Percentiles rank a stretch among this genome's conserved stretches.
These are phyloP conservation scores for Panicum miliaceum DNA, from an alignment of 176 grass and related monocot species.

Conservation along the genomic window DNA sequence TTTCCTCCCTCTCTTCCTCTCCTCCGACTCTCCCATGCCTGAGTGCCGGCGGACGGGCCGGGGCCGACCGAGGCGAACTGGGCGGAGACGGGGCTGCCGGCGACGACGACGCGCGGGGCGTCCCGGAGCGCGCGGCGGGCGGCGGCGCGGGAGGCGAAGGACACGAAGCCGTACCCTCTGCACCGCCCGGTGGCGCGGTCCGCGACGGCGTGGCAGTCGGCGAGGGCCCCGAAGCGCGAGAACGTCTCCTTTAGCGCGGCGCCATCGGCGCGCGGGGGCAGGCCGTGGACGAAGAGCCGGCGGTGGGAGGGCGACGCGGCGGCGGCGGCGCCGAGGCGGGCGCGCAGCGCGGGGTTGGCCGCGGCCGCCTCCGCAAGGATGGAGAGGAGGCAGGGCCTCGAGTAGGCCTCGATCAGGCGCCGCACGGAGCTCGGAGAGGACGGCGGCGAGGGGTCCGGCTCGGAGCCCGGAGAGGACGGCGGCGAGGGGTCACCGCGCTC, in stretches of 20 bases:
- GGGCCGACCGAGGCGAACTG: constrained; percentile 56
- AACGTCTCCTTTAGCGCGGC: constrained; percentile 42
- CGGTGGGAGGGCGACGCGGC: constrained; percentile 56
- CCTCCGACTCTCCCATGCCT: too few relatives aligned
- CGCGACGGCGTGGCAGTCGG: constrained; percentile 56
- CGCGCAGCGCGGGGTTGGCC: constrained; percentile 41
- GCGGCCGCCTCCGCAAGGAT: constrained; percentile 54
- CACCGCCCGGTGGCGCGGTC: constrained; percentile 53
- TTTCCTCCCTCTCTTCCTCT: too few relatives aligned
- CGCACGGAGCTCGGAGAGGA: constrained; percentile 34
- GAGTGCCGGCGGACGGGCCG: neutral
- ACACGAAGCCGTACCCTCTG: constrained; percentile 76
- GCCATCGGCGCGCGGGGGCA: constrained; percentile 43
- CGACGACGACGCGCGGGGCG: constrained; percentile 37
- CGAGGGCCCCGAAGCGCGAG: constrained; percentile 45
- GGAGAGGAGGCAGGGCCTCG: constrained; percentile 56
- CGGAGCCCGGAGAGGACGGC: too few relatives aligned
- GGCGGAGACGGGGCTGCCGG: constrained; percentile 39
- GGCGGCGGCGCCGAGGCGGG: constrained; percentile 44
- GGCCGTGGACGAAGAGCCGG: constrained; percentile 73
- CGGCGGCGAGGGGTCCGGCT: constrained; percentile 4
- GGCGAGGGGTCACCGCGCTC: too few relatives aligned
- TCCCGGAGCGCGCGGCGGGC: constrained; percentile 50
- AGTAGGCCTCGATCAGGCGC: constrained; percentile 54
- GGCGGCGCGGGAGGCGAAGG: constrained; percentile 54